Evolutionary conservation across 1,139 yeast genomes (phyloP).

Genomic region (Suhomyces ambrosiae): DNA sequence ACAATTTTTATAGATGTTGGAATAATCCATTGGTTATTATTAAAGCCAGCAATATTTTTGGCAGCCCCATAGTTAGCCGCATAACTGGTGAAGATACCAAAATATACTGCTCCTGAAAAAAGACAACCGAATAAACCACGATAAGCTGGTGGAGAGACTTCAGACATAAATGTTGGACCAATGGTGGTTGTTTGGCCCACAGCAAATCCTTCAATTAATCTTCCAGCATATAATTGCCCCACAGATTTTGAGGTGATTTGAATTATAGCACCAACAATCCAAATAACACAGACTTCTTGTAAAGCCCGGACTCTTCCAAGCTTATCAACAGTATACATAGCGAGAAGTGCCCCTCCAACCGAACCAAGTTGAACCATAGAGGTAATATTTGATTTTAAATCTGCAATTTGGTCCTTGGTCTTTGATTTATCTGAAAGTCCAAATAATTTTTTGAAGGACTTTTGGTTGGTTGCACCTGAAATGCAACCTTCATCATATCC

Average conservation of each 20-base stretch:
- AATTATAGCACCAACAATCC: conserved; percentile 52
- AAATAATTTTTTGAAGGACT: conserved; percentile 44
- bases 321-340: conserved; percentile 52
- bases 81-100: conserved; percentile 54
- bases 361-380: conserved; percentile 67
- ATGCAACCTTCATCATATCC: conserved; percentile 63
- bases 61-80: conserved; percentile 51
- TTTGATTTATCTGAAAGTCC: conserved; percentile 48
- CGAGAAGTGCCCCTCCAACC: conserved; percentile 58
- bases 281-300: conserved; percentile 45
- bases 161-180: conserved; percentile 58
- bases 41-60: conserved; percentile 30
- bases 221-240: conserved; percentile 58
- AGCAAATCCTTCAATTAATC: conserved; percentile 56
- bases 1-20: conserved; percentile 44
- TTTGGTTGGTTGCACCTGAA: conserved; percentile 48
- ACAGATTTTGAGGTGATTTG: conserved; percentile 48
- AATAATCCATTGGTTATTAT: conserved; percentile 40
- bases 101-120: conserved; percentile 57
- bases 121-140: conserved; percentile 55
- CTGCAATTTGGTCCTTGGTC: conserved; percentile 39
- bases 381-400: conserved; percentile 55
- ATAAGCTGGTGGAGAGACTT: conserved; percentile 54
- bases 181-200: conserved; percentile 59
- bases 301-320: conserved; percentile 58